Base-by-base conservation (phyloP, 805 yeast genomes). In the Candida patagonica region DNA sequence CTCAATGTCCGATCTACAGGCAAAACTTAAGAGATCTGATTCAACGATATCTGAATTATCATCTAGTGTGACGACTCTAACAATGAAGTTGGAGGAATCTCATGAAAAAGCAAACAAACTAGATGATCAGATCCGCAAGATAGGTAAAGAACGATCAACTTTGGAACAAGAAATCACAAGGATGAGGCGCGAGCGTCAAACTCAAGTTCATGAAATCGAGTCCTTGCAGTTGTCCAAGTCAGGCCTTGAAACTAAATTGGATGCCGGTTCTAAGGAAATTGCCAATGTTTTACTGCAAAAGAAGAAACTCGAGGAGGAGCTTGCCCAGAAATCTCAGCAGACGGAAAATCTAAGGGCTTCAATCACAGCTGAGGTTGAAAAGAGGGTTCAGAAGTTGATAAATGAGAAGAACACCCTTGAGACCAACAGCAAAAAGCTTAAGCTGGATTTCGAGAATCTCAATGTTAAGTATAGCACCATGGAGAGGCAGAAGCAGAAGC, bases 321-420 rank as follows among this genome's bases (percentile, higher is more conserved):
- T 51, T n/a, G 34, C 33, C 12, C 40, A 38, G 35, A 43, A 50
- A 40, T 36, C 36, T 19, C 27, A 32, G 21, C 55, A 52, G 40
- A 38, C 51, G 42, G 45, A 45, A 5, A 44, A 50, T 27, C 37
- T 52, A 15, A 46, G 49, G 5, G 27, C 38, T 4, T 47, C 52
- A 15, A 42, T 45, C 17, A 40, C 41, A 13, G 35, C 39, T 5
- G 49, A 49, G 27, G 42, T 44, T 26, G 22, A 43, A 24, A 31
- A 42, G 5, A 39, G 44, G 25, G 72, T 67, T 41, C 57, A 64
- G 26, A 60, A 60, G 25, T 67, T 68, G 43, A 65, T 60, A 12
- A 60, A 67, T 30, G 78, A 73, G 4, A 70, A 64, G 44, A 70
- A 63, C 43, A 56, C 59, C 35, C 61, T 64, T 46, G 70, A 66